Percentiles rank a stretch among this genome's conserved stretches.
phyloP scores from a whole-genome alignment of 1,139 yeast species.

The Pneumocystis murina region DNA sequence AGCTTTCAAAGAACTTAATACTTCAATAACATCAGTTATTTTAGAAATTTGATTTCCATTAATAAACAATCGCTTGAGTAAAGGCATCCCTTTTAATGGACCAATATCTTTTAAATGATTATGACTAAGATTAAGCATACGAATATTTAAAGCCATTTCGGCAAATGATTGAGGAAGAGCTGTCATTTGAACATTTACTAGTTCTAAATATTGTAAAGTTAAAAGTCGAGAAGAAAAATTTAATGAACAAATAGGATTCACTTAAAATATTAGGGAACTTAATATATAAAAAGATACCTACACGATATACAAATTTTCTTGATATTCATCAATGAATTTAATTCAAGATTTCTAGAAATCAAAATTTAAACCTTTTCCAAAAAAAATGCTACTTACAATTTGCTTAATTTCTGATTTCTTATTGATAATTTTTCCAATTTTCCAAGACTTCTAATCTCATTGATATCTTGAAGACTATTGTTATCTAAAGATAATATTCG shows the following conservation, averaged over 20 bases:
- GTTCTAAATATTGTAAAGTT: slow-evolving; percentile 23
- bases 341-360: not conserved
- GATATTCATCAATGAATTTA: slow-evolving; percentile 2
- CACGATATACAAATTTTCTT: slow-evolving; percentile 5
- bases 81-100: slow-evolving; percentile 20
- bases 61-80: slow-evolving; percentile 20
- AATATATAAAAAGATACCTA: slow-evolving; percentile 14
- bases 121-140: slow-evolving; percentile 24
- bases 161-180: slow-evolving; percentile 20
- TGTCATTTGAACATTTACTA: slow-evolving; percentile 20
- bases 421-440: slow-evolving; percentile 14
- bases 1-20: slow-evolving; percentile 16
- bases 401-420: slow-evolving; percentile 12
- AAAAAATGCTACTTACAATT: not conserved
- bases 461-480: slow-evolving; percentile 15
- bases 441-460: slow-evolving; percentile 11
- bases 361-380: not conserved
- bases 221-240: slow-evolving; percentile 20
- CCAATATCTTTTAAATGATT: slow-evolving; percentile 20
- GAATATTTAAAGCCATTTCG: slow-evolving; percentile 19
- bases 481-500: slow-evolving; percentile 18
- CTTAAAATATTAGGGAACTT: slow-evolving; percentile 19
- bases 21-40: slow-evolving; percentile 17
- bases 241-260: slow-evolving; percentile 15
- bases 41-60: slow-evolving; percentile 20